phyloP scores from a whole-genome alignment of 805 yeast species.

The Metschnikowia santaceciliae region DNA sequence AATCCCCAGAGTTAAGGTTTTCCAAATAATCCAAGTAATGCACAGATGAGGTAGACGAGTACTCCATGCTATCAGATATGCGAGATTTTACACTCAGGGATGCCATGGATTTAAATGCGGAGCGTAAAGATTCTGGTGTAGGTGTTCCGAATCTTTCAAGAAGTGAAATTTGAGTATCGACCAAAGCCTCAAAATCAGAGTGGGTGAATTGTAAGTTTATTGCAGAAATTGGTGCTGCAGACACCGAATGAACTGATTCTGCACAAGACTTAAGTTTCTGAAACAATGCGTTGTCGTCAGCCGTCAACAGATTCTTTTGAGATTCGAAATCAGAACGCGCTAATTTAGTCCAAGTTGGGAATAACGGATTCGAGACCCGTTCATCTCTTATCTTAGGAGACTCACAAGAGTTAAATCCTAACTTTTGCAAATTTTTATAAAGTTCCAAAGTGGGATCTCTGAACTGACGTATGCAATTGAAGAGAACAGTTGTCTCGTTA shows the following conservation, averaged over 20 bases:
- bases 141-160: conserved; percentile 32
- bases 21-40: conserved; percentile 62
- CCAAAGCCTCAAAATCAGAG: conserved; percentile 30
- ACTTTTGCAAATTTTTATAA: conserved; percentile 5
- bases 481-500: conserved; percentile 42
- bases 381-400: background rate
- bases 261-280: background rate
- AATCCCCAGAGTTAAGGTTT: conserved; percentile 54
- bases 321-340: conserved; percentile 1
- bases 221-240: background rate
- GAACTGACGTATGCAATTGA: conserved; percentile 30
- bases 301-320: background rate
- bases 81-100: conserved; percentile 27
- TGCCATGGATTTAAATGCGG: conserved; percentile 44
- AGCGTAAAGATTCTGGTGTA: conserved; percentile 37
- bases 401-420: background rate
- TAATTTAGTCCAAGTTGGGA: conserved; percentile 6
- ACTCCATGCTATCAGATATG: background rate
- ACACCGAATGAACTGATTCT: background rate
- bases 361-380: background rate
- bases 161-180: conserved; percentile 51
- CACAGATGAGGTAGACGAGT: conserved; percentile 16
- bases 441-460: conserved; percentile 25
- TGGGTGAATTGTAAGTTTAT: conserved; percentile 23
- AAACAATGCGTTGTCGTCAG: background rate